Percentiles rank a stretch among this genome's conserved stretches.
Conservation (phyloP, 495 filamentous ascomycete genomes). For the Podospora didyma region DNA sequence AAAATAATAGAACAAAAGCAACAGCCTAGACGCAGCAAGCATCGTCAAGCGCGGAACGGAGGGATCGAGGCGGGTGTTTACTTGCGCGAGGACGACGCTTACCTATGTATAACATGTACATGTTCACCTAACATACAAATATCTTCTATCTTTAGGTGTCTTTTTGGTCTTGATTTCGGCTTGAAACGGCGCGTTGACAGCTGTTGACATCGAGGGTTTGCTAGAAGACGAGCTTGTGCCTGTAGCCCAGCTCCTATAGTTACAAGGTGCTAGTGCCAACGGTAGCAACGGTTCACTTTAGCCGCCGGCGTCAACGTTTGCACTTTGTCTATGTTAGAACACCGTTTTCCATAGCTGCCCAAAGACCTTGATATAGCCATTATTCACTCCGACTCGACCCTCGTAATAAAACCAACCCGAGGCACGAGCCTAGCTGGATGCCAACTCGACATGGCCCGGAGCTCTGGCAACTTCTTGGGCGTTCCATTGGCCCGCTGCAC, state of each 20-base stretch:
- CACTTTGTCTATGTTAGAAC: too few relatives aligned
- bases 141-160: background rate
- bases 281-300: background rate
- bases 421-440: background rate
- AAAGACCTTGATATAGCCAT: too few relatives aligned
- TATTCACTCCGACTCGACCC: too few relatives aligned
- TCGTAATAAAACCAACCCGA: background rate
- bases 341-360: too few relatives aligned
- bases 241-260: too few relatives aligned
- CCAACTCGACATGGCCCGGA: background rate
- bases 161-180: background rate
- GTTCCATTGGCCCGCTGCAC: conserved; percentile 14
- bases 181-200: background rate
- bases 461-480: conserved; percentile 7
- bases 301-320: background rate
- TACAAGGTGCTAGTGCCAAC: too few relatives aligned
- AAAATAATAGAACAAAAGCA: conserved; percentile 1
- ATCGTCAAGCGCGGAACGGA: background rate
- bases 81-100: background rate
- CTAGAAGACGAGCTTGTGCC: too few relatives aligned
- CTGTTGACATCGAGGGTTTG: too few relatives aligned
- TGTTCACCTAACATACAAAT: background rate
- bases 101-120: background rate
- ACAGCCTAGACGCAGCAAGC: background rate
- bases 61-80: background rate